Evolutionary conservation across 176 grass and related monocot genomes (phyloP).

Genomic region (Avena atlantica): DNA sequence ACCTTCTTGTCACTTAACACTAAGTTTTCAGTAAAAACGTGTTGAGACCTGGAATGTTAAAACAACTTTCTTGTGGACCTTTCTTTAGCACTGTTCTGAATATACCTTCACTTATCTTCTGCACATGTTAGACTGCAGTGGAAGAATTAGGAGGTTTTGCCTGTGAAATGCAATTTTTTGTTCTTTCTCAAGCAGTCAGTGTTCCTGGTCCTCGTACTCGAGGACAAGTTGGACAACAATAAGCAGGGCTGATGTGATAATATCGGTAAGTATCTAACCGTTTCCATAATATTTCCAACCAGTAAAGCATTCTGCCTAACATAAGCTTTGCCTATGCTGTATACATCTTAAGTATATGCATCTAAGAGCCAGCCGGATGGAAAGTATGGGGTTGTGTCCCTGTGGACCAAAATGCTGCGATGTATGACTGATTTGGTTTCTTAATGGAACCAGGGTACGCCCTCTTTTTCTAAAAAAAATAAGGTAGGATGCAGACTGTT

Average conservation of each 20-base stretch:
- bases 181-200: slow-evolving; percentile 71
- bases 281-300: not conserved
- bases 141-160: not conserved
- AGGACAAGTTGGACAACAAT: slow-evolving; percentile 52
- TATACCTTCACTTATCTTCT: slow-evolving; percentile 24
- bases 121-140: not conserved
- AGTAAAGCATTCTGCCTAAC: not conserved
- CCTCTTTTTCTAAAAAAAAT: not conserved
- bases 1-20: not conserved
- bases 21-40: not conserved
- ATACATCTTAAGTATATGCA: not conserved
- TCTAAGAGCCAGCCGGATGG: not conserved
- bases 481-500: not conserved
- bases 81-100: not conserved
- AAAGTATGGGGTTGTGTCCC: no score
- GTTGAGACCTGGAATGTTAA: not conserved
- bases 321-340: not conserved
- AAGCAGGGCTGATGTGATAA: slow-evolving; percentile 71
- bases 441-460: no score
- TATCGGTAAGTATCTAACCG: slow-evolving; percentile 60
- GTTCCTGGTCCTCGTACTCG: slow-evolving; percentile 38
- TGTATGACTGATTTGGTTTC: no score
- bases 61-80: not conserved
- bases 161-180: slow-evolving; percentile 24
- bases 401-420: no score